Percentiles rank a stretch among this genome's conserved stretches.
Conservation (phyloP, 2,329 filamentous ascomycete genomes). For the Talaromyces funiculosus region DNA sequence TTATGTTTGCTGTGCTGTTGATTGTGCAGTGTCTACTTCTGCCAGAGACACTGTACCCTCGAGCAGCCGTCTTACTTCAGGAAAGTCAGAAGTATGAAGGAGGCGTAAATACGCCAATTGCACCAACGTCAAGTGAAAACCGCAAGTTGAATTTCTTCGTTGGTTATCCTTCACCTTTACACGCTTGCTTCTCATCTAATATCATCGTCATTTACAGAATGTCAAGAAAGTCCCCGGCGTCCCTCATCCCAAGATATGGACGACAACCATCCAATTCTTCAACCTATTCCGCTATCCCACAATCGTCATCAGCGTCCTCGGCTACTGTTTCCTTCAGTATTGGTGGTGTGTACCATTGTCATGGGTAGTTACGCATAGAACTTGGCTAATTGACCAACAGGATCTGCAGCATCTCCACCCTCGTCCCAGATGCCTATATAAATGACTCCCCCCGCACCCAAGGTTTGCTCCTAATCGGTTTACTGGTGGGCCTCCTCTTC, state of each 20-base stretch:
- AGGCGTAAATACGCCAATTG: neutral
- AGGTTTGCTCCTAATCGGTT: slow-evolving; percentile 49
- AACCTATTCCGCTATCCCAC: slow-evolving; percentile 45
- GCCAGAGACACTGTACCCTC: slow-evolving; percentile 54
- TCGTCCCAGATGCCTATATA: slow-evolving; percentile 50
- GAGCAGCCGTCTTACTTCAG: slow-evolving; percentile 19
- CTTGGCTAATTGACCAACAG: neutral
- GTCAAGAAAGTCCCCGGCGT: slow-evolving; percentile 46
- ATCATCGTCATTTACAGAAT: neutral
- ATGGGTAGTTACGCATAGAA: neutral
- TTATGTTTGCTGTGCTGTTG: slow-evolving; percentile 47
- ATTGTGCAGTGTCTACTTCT: slow-evolving; percentile 47
- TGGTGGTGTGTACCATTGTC: slow-evolving; percentile 45
- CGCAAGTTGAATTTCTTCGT: neutral
- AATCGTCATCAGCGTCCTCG: slow-evolving; percentile 43
- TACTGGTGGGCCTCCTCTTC: slow-evolving; percentile 49
- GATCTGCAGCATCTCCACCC: slow-evolving; percentile 40
- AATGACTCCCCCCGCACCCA: slow-evolving; percentile 46
- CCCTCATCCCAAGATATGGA: slow-evolving; percentile 47
- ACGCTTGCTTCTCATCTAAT: neutral
- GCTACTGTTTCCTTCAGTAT: slow-evolving; percentile 52
- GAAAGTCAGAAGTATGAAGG: neutral
- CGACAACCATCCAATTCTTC: slow-evolving; percentile 42
- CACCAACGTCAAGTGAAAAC: neutral
- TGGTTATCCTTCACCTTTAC: neutral